A percentile compares a stretch with the other conserved stretches of the same genome.
Evolutionary conservation across 2,329 filamentous ascomycete genomes (phyloP).

Genomic region (Aphanocladium album): DNA sequence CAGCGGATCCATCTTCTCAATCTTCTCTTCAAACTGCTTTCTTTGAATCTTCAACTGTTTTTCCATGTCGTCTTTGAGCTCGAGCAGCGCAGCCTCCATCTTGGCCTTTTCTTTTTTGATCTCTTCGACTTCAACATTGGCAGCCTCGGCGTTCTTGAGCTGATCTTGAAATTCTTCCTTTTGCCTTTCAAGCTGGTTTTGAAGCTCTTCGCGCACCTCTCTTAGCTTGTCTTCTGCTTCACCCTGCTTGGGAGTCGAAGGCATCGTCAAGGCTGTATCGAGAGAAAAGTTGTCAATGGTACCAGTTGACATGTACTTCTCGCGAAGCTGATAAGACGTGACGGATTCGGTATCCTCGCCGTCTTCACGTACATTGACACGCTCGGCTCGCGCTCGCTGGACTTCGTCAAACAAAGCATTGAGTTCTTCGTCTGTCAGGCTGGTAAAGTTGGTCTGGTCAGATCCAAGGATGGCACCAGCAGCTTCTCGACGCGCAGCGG

Average conservation of each 20-base stretch:
- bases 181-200: constrained; percentile 74
- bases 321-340: constrained; percentile 79
- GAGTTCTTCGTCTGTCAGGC: constrained; percentile 87
- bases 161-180: constrained; percentile 79
- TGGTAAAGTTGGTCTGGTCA: constrained; percentile 78
- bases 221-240: constrained; percentile 72
- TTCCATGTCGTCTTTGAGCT: constrained; percentile 84
- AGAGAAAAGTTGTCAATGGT: constrained; percentile 95
- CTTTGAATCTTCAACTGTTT: constrained; percentile 78
- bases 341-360: constrained; percentile 89
- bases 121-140: constrained; percentile 75
- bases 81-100: constrained; percentile 76
- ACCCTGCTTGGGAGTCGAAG: constrained; percentile 77
- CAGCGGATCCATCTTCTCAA: constrained; percentile 67
- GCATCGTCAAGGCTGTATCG: constrained; percentile 90
- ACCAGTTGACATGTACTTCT: constrained; percentile 93
- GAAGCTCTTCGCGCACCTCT: constrained; percentile 75
- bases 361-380: constrained; percentile 67
- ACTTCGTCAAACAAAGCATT: constrained; percentile 93
- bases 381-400: constrained; percentile 75
- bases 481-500: constrained; percentile 87
- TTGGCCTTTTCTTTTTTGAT: constrained; percentile 74
- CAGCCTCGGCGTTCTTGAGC: constrained; percentile 68
- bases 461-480: constrained; percentile 82
- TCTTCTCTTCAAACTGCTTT: constrained; percentile 75